phyloP scores from a whole-genome alignment of 495 filamentous ascomycete genomes.

The Trichocladium uniseriatum region DNA sequence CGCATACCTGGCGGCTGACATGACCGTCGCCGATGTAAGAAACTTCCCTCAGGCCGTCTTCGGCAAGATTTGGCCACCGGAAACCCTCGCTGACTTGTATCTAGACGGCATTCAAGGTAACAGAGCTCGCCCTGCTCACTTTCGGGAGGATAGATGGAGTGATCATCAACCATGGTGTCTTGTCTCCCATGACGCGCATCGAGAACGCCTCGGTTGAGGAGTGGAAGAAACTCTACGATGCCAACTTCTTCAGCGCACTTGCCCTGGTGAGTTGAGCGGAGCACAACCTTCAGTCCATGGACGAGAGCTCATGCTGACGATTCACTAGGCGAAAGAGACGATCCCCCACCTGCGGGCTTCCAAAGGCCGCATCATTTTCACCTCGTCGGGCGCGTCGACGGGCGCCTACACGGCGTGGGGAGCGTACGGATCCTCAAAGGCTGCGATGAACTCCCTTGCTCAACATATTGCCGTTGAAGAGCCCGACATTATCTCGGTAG shows the following conservation, averaged over 20 bases:
- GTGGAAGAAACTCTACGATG: slow-evolving; percentile 69
- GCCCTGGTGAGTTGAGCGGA: slow-evolving; percentile 51
- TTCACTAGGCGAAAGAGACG: slow-evolving; percentile 56
- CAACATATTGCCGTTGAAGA: slow-evolving; percentile 70
- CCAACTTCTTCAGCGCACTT: slow-evolving; percentile 75
- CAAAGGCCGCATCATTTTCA: slow-evolving; percentile 62
- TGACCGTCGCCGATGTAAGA: slow-evolving; percentile 52
- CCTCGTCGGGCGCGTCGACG: slow-evolving; percentile 65
- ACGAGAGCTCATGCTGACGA: slow-evolving; percentile 5
- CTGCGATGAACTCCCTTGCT: slow-evolving; percentile 76
- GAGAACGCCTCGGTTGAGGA: slow-evolving; percentile 53
- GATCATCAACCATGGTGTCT: slow-evolving; percentile 77
- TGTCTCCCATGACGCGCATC: slow-evolving; percentile 69
- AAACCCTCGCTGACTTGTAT: background rate
- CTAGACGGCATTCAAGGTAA: slow-evolving; percentile 50
- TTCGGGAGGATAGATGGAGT: slow-evolving; percentile 74
- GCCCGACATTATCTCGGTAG: slow-evolving; percentile 58
- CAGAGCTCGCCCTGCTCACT: slow-evolving; percentile 50
- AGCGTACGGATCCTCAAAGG: slow-evolving; percentile 76
- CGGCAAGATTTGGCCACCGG: background rate
- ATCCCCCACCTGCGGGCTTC: slow-evolving; percentile 61
- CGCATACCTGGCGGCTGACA: slow-evolving; percentile 63
- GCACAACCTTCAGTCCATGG: background rate
- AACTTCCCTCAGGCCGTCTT: background rate
- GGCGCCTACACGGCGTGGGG: slow-evolving; percentile 65